Evolutionary conservation across 768 basidiomycete species (phyloP).

Genomic region (Amanita fuliginea): DNA sequence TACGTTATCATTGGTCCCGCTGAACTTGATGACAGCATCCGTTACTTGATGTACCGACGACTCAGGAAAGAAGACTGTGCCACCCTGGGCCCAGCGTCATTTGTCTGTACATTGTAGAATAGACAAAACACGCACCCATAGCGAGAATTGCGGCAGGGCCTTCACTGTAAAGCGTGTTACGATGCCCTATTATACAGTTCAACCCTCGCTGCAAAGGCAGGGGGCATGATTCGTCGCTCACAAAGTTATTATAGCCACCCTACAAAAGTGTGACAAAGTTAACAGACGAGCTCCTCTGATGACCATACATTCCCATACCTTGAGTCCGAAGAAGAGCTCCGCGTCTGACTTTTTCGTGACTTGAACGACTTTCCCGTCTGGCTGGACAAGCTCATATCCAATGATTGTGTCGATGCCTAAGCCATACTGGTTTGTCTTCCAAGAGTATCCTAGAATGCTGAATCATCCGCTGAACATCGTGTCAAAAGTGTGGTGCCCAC

Average conservation of each 20-base stretch:
- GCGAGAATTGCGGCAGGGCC: slow-evolving; percentile 39
- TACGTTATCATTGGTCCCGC: slow-evolving; percentile 31
- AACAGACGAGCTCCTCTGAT: too few relatives aligned
- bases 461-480: slow-evolving; percentile 26
- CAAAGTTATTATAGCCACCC: slow-evolving; percentile 47
- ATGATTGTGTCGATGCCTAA: slow-evolving; percentile 32
- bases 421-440: slow-evolving; percentile 16
- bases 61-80: slow-evolving; percentile 25
- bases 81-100: slow-evolving; percentile 28
- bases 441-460: slow-evolving; percentile 41
- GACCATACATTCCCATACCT: slow-evolving; percentile 13
- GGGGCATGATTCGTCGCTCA: slow-evolving; percentile 17
- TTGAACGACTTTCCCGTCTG: slow-evolving; percentile 33
- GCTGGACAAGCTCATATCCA: slow-evolving; percentile 45
- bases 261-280: too few relatives aligned
- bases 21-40: slow-evolving; percentile 29
- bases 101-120: slow-evolving; percentile 43
- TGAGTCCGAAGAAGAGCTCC: slow-evolving; percentile 32
- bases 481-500: slow-evolving; percentile 23
- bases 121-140: slow-evolving; percentile 41
- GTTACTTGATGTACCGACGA: slow-evolving; percentile 14
- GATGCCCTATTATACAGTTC: slow-evolving; percentile 28
- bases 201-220: too few relatives aligned
- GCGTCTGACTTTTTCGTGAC: slow-evolving; percentile 24
- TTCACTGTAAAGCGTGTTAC: slow-evolving; percentile 48